Percentiles rank a stretch among this genome's conserved stretches.
Evolutionary conservation across 805 yeast species (phyloP).

Genomic region (Candida ovalis): DNA sequence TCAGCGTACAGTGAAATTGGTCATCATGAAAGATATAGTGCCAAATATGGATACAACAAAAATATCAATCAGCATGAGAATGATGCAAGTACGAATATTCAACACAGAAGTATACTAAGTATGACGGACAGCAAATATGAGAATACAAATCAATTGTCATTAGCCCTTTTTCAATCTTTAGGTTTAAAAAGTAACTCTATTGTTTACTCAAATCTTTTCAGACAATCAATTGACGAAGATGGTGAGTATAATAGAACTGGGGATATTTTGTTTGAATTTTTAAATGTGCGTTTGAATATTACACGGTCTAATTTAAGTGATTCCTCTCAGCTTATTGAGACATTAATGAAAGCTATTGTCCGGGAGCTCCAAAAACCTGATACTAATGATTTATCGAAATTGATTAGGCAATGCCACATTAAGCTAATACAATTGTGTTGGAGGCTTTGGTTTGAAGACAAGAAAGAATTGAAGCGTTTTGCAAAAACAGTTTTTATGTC

Average conservation of each 20-base stretch:
- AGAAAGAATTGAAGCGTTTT: slow-evolving; percentile 10
- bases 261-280: slow-evolving; percentile 15
- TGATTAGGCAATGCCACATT: slow-evolving; percentile 24
- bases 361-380: slow-evolving; percentile 2
- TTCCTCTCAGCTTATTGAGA: slow-evolving; percentile 9
- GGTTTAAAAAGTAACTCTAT: slow-evolving; percentile 12
- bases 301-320: slow-evolving; percentile 7
- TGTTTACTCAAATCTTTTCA: slow-evolving; percentile 14
- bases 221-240: slow-evolving; percentile 13
- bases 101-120: not conserved
- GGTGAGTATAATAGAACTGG: slow-evolving; percentile 15
- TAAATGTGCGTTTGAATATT: slow-evolving; percentile 12
- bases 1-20: not conserved
- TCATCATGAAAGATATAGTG: too few relatives aligned
- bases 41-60: too few relatives aligned
- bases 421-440: slow-evolving; percentile 23
- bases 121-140: not conserved
- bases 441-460: slow-evolving; percentile 13
- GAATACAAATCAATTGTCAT: slow-evolving; percentile 2
- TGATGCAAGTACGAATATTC: too few relatives aligned
- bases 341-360: slow-evolving; percentile 9
- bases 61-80: too few relatives aligned
- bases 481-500: slow-evolving; percentile 15
- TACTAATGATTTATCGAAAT: slow-evolving; percentile 4
- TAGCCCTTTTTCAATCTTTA: slow-evolving; percentile 8